Conservation (phyloP, 2,329 filamentous ascomycete genomes). For the Curvularia eragrostidis region DNA sequence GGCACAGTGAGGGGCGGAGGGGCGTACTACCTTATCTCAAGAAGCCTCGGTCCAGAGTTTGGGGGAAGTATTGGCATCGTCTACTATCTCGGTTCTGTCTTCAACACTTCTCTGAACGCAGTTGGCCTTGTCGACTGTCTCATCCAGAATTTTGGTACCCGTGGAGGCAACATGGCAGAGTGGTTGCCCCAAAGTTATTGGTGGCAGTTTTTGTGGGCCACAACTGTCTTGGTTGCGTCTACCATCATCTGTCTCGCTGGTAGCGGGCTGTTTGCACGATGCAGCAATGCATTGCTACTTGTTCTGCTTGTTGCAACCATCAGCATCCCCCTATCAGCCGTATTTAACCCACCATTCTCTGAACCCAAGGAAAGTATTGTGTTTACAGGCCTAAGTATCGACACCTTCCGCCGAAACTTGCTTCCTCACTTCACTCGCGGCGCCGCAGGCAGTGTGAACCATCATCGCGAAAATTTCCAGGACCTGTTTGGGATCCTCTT, state of each 20-base stretch:
- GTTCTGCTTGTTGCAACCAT: constrained; percentile 75
- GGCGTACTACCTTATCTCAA: constrained; percentile 87
- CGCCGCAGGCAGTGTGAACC: constrained; percentile 66
- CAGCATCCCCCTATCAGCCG: constrained; percentile 81
- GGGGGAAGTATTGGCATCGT: constrained; percentile 86
- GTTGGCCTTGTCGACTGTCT: constrained; percentile 86
- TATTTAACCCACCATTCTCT: constrained; percentile 71
- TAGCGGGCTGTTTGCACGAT: constrained; percentile 78
- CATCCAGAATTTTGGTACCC: constrained; percentile 72
- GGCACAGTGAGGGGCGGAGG: constrained; percentile 87
- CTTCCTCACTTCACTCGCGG: constrained; percentile 70
- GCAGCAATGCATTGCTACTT: constrained; percentile 76
- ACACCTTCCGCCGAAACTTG: constrained; percentile 76
- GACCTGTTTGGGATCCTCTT: constrained; percentile 87
- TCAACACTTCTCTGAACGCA: constrained; percentile 87
- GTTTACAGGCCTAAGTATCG: constrained; percentile 77
- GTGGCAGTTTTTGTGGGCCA: constrained; percentile 78
- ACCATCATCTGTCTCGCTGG: constrained; percentile 79
- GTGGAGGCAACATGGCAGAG: constrained; percentile 63
- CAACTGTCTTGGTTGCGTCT: constrained; percentile 72
- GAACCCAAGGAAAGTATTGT: constrained; percentile 68
- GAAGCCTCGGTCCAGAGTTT: constrained; percentile 85
- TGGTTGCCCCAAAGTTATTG: constrained; percentile 75
- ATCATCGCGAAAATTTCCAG: constrained; percentile 73
- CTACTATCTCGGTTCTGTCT: constrained; percentile 83